Evolutionary conservation across 2,329 filamentous ascomycete genomes (phyloP).

Genomic region (Colletotrichum ledebouriae): DNA sequence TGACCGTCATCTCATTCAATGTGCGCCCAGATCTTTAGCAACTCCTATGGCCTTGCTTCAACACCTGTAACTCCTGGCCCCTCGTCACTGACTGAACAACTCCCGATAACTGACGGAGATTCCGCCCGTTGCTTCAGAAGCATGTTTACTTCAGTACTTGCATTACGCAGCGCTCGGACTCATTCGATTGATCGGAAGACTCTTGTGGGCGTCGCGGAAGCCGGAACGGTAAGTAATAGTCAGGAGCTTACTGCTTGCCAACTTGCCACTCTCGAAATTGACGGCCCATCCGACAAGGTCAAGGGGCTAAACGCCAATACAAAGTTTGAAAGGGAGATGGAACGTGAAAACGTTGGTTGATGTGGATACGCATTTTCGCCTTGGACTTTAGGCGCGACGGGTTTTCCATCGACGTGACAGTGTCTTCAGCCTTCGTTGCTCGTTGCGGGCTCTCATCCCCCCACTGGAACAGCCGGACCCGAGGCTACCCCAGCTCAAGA

Average conservation of each 20-base stretch:
- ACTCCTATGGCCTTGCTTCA: conserved; percentile 1
- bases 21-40: conserved; percentile 12
- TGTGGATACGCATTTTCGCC: conserved; percentile 27
- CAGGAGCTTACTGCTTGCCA: conserved; percentile 32
- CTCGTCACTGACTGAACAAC: not conserved
- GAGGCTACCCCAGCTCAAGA: conserved; percentile 36
- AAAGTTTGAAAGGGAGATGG: conserved; percentile 27
- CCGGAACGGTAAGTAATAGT: conserved; percentile 35
- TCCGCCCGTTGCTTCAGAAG: not conserved
- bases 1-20: conserved; percentile 22
- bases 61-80: not conserved
- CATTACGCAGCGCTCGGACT: conserved; percentile 33
- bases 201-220: conserved; percentile 34
- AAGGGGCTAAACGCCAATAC: conserved; percentile 32
- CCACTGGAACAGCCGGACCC: conserved; percentile 15
- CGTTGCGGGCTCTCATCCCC: not conserved
- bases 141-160: not conserved
- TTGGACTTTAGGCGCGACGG: conserved; percentile 21
- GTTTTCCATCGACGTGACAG: conserved; percentile 33
- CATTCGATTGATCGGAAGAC: conserved; percentile 17
- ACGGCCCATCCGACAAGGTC: conserved; percentile 38
- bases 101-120: not conserved
- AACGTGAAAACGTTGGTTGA: conserved; percentile 23
- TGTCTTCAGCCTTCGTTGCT: conserved; percentile 16
- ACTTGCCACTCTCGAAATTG: conserved; percentile 39